A percentile compares a stretch with the other conserved stretches of the same genome.
These are phyloP conservation scores for Berberis thunbergii DNA, from an alignment of 164 flowering plant genomes.

Conservation along the genomic window DNA sequence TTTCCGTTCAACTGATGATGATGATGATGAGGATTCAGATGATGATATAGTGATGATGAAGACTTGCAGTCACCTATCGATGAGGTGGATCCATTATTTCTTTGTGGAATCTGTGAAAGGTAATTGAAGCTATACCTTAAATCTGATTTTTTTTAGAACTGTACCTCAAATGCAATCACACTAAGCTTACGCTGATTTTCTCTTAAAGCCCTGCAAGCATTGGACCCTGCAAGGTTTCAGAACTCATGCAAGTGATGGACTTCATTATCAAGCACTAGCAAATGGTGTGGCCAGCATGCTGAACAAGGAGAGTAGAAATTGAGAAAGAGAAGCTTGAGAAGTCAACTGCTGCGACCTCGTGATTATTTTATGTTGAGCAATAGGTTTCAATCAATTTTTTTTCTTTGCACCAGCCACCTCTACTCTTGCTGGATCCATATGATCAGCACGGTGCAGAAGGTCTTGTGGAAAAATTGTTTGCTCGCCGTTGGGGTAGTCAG, in stretches of 20 bases:
- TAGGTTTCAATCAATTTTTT: not conserved
- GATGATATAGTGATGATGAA: constrained; percentile 96
- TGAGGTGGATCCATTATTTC: constrained; percentile 92
- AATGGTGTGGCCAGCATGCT: constrained; percentile 96
- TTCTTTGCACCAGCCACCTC: constrained; percentile 4
- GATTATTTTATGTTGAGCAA: constrained; percentile 7
- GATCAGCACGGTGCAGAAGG: constrained; percentile 4
- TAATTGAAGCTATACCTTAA: constrained; percentile 12
- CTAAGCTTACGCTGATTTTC: not conserved
- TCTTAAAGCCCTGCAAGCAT: constrained; percentile 57
- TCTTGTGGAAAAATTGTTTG: constrained; percentile 9
- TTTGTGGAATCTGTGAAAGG: constrained; percentile 89
- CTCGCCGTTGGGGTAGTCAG: constrained; percentile 14
- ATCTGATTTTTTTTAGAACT: not conserved
- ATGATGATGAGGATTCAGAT: constrained; percentile 79
- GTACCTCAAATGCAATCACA: no score
- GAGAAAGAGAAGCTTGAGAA: constrained; percentile 84
- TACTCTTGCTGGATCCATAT: constrained; percentile 18
- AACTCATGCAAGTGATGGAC: constrained; percentile 74
- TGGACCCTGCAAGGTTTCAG: constrained; percentile 75
- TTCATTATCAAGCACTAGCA: constrained; percentile 78
- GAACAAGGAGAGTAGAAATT: constrained; percentile 80
- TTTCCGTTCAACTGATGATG: constrained; percentile 53
- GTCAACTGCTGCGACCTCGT: constrained; percentile 45
- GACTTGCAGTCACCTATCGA: constrained; percentile 95